phyloP scores from a whole-genome alignment of 768 basidiomycete species.

The Kwoniella sp. region DNA sequence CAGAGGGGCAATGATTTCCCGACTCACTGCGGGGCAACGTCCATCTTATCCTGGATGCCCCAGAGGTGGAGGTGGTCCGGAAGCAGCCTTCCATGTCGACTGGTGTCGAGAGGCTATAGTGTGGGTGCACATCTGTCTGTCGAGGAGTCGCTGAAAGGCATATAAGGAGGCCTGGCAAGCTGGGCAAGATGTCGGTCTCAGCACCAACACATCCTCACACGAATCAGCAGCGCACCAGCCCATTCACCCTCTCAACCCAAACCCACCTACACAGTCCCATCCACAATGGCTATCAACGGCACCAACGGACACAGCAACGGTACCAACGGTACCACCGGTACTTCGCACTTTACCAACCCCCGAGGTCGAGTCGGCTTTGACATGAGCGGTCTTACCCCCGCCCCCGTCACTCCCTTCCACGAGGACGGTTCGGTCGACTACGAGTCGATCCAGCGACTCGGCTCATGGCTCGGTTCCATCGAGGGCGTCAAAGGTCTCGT shows the following conservation, averaged over 20 bases:
- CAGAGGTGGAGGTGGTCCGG: too few species aligned
- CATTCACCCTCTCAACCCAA: background rate
- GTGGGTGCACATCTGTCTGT: too few species aligned
- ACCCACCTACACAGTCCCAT: background rate
- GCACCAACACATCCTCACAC: too few species aligned
- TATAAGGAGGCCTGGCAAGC: too few species aligned
- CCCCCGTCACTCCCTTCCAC: slow-evolving; percentile 23
- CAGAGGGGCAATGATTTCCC: too few species aligned
- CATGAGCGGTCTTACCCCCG: slow-evolving; percentile 17
- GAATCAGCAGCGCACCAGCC: too few species aligned
- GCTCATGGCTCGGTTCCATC: slow-evolving; percentile 6
- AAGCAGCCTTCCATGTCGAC: too few species aligned
- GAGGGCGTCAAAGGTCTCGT: slow-evolving; percentile 12
- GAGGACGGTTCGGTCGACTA: slow-evolving; percentile 18
- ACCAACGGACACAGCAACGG: background rate
- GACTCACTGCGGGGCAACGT: too few species aligned
- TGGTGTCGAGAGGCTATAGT: too few species aligned
- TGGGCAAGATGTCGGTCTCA: too few species aligned
- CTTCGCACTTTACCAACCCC: slow-evolving; percentile 5
- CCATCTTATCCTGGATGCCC: too few species aligned
- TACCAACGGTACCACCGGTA: background rate
- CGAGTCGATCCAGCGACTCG: slow-evolving; percentile 18
- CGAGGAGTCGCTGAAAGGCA: too few species aligned
- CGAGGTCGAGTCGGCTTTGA: slow-evolving; percentile 16
- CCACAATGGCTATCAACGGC: background rate